phyloP scores from a whole-genome alignment of 2,329 filamentous ascomycete species.

The Apiospora kogelbergensis region DNA sequence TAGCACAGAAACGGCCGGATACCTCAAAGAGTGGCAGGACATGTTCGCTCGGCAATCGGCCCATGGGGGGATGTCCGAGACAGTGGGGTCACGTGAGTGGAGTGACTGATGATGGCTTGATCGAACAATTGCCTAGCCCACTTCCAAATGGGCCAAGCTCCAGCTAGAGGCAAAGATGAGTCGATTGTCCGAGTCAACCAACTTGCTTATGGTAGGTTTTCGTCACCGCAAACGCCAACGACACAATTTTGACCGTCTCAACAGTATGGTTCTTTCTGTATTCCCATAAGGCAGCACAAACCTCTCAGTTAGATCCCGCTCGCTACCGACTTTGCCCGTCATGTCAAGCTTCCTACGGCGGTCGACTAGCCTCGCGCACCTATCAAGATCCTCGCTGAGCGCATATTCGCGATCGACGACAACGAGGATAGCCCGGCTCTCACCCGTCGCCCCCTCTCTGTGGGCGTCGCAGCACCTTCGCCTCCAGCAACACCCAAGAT shows the following conservation, averaged over 20 bases:
- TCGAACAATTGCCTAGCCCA: too few relatives aligned
- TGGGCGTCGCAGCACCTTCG: constrained; percentile 21
- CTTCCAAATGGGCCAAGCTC: not conserved
- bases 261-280: not conserved
- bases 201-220: not conserved
- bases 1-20: too few relatives aligned
- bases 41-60: too few relatives aligned
- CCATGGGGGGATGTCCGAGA: not conserved
- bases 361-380: constrained; percentile 27
- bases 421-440: constrained; percentile 23
- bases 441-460: constrained; percentile 23
- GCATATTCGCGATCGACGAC: constrained; percentile 22
- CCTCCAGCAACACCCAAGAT: constrained; percentile 18
- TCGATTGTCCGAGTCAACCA: not conserved
- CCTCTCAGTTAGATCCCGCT: not conserved
- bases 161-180: not conserved
- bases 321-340: constrained; percentile 23
- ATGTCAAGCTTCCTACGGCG: constrained; percentile 34
- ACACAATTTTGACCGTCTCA: not conserved
- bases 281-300: constrained; percentile 13
- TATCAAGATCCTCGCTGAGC: constrained; percentile 24
- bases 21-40: too few relatives aligned
- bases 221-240: not conserved
- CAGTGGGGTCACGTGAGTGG: not conserved
- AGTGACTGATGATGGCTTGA: constrained; percentile 6